Percentiles rank a stretch among this genome's conserved stretches.
Conservation (phyloP, 805 yeast genomes). For the Helenozyma baotianmanensis region DNA sequence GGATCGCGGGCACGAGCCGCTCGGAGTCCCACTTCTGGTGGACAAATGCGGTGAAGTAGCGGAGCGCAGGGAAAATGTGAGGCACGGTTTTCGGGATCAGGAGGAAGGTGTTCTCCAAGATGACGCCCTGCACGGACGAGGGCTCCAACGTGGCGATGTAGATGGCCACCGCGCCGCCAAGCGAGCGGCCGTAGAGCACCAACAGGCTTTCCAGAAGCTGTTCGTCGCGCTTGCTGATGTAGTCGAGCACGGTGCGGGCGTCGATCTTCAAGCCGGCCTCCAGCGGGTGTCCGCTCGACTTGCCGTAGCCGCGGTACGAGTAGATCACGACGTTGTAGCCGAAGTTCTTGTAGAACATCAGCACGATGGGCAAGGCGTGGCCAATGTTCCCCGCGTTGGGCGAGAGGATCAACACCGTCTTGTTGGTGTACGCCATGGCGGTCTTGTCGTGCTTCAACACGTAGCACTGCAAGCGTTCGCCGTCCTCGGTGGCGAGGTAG, state of each 20-base stretch:
- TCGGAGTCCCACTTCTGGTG: slow-evolving; percentile 86
- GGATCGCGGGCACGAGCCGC: slow-evolving; percentile 47
- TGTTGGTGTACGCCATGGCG: slow-evolving; percentile 40
- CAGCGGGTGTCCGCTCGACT: slow-evolving; percentile 67
- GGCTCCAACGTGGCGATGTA: slow-evolving; percentile 66
- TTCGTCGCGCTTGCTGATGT: slow-evolving; percentile 45
- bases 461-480: slow-evolving; percentile 62
- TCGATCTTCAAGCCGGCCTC: slow-evolving; percentile 81
- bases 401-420: slow-evolving; percentile 71
- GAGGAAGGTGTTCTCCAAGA: slow-evolving; percentile 84
- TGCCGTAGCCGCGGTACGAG: slow-evolving; percentile 90
- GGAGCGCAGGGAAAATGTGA: slow-evolving; percentile 66
- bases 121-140: slow-evolving; percentile 51
- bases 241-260: slow-evolving; percentile 67
- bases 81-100: slow-evolving; percentile 68
- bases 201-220: slow-evolving; percentile 51
- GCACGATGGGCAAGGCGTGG: slow-evolving; percentile 76
- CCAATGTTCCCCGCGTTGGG: slow-evolving; percentile 98
- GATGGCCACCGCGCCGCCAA: slow-evolving; percentile 94
- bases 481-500: slow-evolving; percentile 62
- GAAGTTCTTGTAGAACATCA: slow-evolving; percentile 56
- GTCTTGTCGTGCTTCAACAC: slow-evolving; percentile 48
- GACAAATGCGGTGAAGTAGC: slow-evolving; percentile 54
- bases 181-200: slow-evolving; percentile 78
- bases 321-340: slow-evolving; percentile 77